Conservation (phyloP, 2,329 filamentous ascomycete genomes). For the Phyllosticta citriasiana region DNA sequence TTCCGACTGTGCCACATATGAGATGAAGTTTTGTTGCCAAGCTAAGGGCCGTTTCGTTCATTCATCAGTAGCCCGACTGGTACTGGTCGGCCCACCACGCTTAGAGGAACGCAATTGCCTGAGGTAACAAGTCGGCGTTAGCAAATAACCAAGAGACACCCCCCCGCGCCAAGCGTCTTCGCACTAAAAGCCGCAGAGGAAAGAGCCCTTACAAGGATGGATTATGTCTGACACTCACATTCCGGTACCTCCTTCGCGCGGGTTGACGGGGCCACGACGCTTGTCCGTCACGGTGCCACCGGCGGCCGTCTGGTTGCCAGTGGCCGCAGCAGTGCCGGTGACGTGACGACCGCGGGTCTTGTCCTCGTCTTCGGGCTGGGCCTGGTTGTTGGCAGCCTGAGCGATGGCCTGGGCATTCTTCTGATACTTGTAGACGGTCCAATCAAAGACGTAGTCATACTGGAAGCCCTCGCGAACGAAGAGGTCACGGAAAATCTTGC, state of each 20-base stretch:
- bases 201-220: constrained; percentile 82
- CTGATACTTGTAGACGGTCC: constrained; percentile 99
- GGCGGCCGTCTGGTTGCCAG: constrained; percentile 49
- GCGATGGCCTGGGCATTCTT: constrained; percentile 96
- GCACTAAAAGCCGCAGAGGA: constrained; percentile 74
- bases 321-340: constrained; percentile 55
- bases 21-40: constrained; percentile 31
- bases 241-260: constrained; percentile 81
- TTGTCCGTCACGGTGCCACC: constrained; percentile 50
- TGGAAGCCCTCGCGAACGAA: constrained; percentile 99
- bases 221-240: constrained; percentile 77
- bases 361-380: constrained; percentile 63
- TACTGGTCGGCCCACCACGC: constrained; percentile 39
- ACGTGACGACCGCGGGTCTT: constrained; percentile 50
- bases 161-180: constrained; percentile 64
- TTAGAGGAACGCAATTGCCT: constrained; percentile 45
- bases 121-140: constrained; percentile 32
- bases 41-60: constrained; percentile 9
- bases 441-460: constrained; percentile 99
- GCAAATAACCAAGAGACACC: constrained; percentile 40
- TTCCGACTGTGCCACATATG: constrained; percentile 19
- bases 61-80: constrained; percentile 38
- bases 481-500: constrained; percentile 99
- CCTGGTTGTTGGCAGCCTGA: constrained; percentile 60
- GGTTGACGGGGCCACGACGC: constrained; percentile 63